Base-by-base conservation (phyloP, 2,329 filamentous ascomycete genomes). In the Monosporascus sp. region DNA sequence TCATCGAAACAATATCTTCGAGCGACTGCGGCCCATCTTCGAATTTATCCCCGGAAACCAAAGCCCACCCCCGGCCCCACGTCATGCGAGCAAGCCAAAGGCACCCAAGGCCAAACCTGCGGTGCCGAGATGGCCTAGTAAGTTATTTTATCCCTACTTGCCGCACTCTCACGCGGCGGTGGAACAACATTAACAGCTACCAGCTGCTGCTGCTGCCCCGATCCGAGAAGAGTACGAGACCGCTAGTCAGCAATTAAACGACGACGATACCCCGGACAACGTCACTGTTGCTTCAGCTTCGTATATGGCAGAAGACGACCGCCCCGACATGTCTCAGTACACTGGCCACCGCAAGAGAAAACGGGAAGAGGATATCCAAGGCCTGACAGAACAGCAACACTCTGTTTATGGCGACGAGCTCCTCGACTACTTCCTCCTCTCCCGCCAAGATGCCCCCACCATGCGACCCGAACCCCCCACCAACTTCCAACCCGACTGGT, bases 391-490 rank as follows among this genome's bases (percentile, higher is more conserved):
- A 59, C 88, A 92, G 67, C 87, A 94, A 61, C 92, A 97, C 69
- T 87, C 89, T 27, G 78, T 96, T 24, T 99, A 96, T 72, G 90
- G 91, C 17, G 94, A 99, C 60, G 89, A 94, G 62, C 80, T 99
- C 25, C 78, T 99, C 37, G 94, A 99, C 70, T 99, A 97, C 73
- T 99, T 97, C 65, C 87, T 97, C 73, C 85, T 93, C 45, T 85
- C 89, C 50, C 87, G 90, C 60, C 88, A 89, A 57, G 87, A 92
- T 70, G 86, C 88, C 54, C 82, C 85, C 20, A 84, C 86, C 65
- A 83, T 74, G 62, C 84, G 77, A 51, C 92, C 91, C 1, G 84
- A 90, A 56, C 92, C 93, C 3, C 94, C 94, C 0, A 77, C 85
- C 36, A 88, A 90, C 67, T 96, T 96, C 64, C 87, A 96, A 65